These are phyloP conservation scores for Lophiotrema nucula DNA, from an alignment of 495 filamentous ascomycete species.

Conservation along the genomic window DNA sequence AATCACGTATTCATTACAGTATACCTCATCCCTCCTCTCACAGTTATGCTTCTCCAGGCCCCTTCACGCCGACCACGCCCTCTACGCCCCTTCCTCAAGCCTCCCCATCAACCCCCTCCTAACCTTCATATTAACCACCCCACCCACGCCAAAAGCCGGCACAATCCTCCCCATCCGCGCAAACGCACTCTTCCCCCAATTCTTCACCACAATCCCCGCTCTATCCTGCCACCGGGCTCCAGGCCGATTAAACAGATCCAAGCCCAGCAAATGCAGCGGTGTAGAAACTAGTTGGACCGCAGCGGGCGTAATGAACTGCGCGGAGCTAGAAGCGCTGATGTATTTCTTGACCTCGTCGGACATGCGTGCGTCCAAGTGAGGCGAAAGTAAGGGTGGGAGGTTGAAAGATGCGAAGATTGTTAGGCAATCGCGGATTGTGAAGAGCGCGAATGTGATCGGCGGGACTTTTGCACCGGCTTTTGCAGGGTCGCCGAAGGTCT, in stretches of 20 bases:
- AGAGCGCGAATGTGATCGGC: slow-evolving; percentile 69
- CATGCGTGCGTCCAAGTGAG: slow-evolving; percentile 44
- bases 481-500: slow-evolving; percentile 62
- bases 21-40: too few species aligned
- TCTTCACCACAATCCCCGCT: slow-evolving; percentile 61
- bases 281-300: slow-evolving; percentile 79
- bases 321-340: slow-evolving; percentile 58
- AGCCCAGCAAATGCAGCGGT: slow-evolving; percentile 80
- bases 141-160: slow-evolving; percentile 90
- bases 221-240: slow-evolving; percentile 55
- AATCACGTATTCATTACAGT: too few species aligned
- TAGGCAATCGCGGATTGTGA: slow-evolving; percentile 79
- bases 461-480: slow-evolving; percentile 49
- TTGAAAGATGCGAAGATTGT: slow-evolving; percentile 96
- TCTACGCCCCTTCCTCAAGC: slow-evolving; percentile 21
- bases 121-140: slow-evolving; percentile 79
- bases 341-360: slow-evolving; percentile 50
- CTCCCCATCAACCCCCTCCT: slow-evolving; percentile 57
- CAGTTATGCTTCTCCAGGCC: too few species aligned
- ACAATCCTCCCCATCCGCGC: slow-evolving; percentile 89
- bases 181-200: slow-evolving; percentile 73
- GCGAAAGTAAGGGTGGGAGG: slow-evolving; percentile 74
- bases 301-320: slow-evolving; percentile 80
- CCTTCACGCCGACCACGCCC: too few species aligned
- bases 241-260: slow-evolving; percentile 84